Conservation (phyloP, 129 eudicot species). For the Rutidosis leptorrhynchoides region DNA sequence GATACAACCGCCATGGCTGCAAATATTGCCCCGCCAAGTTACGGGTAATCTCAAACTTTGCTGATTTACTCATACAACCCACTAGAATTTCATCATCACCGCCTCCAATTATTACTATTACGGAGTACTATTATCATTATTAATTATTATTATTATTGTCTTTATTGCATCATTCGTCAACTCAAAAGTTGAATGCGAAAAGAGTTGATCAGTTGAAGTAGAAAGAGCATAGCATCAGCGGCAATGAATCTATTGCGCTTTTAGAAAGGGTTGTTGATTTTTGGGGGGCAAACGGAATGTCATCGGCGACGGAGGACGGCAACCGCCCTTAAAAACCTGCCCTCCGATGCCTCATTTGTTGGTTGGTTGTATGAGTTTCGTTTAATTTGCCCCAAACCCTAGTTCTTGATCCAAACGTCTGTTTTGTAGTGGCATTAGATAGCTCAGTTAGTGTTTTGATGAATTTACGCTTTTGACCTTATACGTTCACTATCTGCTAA, state of each 20-base stretch:
- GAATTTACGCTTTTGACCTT: slow-evolving; percentile 22
- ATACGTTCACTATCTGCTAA: background rate
- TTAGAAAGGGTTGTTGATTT: background rate
- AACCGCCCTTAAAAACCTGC: slow-evolving; percentile 4
- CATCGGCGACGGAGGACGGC: slow-evolving; percentile 2
- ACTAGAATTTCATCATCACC: background rate
- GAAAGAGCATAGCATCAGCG: background rate
- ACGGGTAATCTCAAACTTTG: background rate
- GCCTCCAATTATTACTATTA: background rate
- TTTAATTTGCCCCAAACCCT: background rate
- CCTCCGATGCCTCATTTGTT: background rate
- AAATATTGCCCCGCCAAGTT: slow-evolving; percentile 3
- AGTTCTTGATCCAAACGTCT: background rate
- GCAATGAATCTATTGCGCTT: background rate
- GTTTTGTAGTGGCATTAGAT: slow-evolving; percentile 1
- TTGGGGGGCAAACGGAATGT: background rate
- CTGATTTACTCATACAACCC: slow-evolving; percentile 2
- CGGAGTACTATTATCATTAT: too few species aligned
- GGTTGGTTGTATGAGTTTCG: slow-evolving; percentile 6
- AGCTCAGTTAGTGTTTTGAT: background rate
- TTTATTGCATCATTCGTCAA: background rate
- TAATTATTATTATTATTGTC: background rate
- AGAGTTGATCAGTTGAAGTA: background rate
- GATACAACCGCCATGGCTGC: slow-evolving; percentile 5
- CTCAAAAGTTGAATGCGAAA: background rate